phyloP scores from a whole-genome alignment of 768 basidiomycete genomes.

The Xerocomellus intermedius region DNA sequence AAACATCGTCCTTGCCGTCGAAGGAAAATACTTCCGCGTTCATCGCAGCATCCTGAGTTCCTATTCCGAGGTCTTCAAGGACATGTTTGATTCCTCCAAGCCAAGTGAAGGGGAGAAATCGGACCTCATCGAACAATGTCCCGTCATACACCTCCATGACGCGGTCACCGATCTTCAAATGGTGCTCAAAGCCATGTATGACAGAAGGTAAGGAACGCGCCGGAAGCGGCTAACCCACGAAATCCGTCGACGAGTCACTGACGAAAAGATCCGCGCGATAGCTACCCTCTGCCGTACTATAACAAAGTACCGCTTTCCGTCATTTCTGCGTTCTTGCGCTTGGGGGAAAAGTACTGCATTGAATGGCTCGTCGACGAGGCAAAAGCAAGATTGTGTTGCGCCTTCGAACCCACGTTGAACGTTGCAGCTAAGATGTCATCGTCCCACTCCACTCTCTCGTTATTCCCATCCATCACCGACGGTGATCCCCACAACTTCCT shows the following conservation, averaged over 20 bases:
- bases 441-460: not conserved
- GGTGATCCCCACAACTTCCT: constrained; percentile 17
- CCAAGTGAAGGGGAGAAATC: not conserved
- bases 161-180: constrained; percentile 7
- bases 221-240: not conserved
- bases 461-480: constrained; percentile 1
- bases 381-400: constrained; percentile 1
- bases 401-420: not conserved
- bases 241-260: not conserved
- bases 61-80: constrained; percentile 5
- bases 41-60: constrained; percentile 2
- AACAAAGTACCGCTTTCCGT: constrained; percentile 4
- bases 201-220: constrained; percentile 7
- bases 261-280: not conserved
- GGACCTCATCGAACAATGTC: constrained; percentile 8
- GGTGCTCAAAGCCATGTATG: constrained; percentile 16
- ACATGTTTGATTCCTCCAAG: not conserved
- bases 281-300: constrained; percentile 11
- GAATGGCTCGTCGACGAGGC: constrained; percentile 9
- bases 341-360: constrained; percentile 27
- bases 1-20: constrained; percentile 1
- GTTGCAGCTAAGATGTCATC: constrained; percentile 3
- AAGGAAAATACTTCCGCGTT: constrained; percentile 5
- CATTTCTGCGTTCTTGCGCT: constrained; percentile 12
- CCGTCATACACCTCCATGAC: constrained; percentile 19